Evolutionary conservation across 495 filamentous ascomycete genomes (phyloP).

Genomic region (Chaetomium cochliodes): DNA sequence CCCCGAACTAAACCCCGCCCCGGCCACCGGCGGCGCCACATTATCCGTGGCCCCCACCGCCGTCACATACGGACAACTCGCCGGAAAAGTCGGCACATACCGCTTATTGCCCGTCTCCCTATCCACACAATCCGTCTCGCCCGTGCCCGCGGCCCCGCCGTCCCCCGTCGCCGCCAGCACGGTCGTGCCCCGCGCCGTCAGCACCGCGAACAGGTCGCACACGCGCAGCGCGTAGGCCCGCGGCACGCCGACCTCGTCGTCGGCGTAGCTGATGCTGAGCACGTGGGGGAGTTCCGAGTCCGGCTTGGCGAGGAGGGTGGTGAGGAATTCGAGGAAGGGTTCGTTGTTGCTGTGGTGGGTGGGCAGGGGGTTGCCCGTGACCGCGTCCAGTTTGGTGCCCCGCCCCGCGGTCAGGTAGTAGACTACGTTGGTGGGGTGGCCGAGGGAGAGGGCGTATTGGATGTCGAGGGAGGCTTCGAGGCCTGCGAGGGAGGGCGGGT

Average conservation of each 20-base stretch:
- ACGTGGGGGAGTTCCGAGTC: constrained; percentile 69
- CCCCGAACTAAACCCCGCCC: constrained; percentile 59
- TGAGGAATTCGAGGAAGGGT: constrained; percentile 79
- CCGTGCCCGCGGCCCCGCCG: constrained; percentile 57
- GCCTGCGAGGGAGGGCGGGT: constrained; percentile 36
- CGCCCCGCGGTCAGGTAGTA: constrained; percentile 69
- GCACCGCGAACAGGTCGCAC: constrained; percentile 70
- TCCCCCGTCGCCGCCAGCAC: constrained; percentile 75
- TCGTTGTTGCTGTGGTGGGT: constrained; percentile 61
- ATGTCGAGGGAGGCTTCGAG: constrained; percentile 72
- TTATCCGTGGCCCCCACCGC: constrained; percentile 68
- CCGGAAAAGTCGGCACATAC: constrained; percentile 70
- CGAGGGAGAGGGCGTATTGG: constrained; percentile 64
- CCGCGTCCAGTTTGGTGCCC: constrained; percentile 55
- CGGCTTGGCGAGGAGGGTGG: constrained; percentile 60
- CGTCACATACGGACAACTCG: constrained; percentile 79
- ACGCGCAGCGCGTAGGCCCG: constrained; percentile 59
- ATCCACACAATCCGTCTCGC: constrained; percentile 54
- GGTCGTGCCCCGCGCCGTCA: constrained; percentile 70
- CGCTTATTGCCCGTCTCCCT: constrained; percentile 42
- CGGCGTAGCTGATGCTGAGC: constrained; percentile 72
- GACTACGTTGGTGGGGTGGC: constrained; percentile 55
- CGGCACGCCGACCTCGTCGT: constrained; percentile 65
- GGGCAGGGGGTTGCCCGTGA: constrained; percentile 43
- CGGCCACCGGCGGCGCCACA: constrained; percentile 55